Conservation (phyloP, 805 yeast species). For the Ogataea henricii region DNA sequence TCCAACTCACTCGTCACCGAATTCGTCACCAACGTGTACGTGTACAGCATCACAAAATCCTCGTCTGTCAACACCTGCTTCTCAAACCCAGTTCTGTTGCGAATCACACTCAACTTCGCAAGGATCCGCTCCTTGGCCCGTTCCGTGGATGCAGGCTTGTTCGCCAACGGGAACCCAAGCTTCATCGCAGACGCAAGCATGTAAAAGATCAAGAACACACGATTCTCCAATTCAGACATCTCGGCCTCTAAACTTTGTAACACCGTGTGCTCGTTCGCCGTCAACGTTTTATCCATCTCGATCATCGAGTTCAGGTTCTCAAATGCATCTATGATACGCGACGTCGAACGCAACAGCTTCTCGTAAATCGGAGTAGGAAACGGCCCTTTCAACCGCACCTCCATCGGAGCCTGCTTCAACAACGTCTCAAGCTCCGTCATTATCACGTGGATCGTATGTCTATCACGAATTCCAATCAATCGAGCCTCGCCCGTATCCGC, state of each 20-base stretch:
- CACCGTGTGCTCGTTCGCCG: constrained; percentile 55
- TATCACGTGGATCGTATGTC: constrained; percentile 48
- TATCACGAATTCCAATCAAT: constrained; percentile 47
- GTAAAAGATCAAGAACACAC: constrained; percentile 75
- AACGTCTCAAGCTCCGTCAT: constrained; percentile 61
- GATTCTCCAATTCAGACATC: constrained; percentile 66
- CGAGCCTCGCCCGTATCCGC: constrained; percentile 23
- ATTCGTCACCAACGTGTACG: constrained; percentile 71
- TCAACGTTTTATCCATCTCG: constrained; percentile 57
- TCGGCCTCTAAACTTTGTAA: constrained; percentile 56
- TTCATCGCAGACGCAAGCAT: constrained; percentile 76
- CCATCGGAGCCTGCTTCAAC: constrained; percentile 72
- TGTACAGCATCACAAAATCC: constrained; percentile 75
- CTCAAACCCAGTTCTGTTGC: constrained; percentile 39
- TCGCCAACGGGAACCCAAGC: constrained; percentile 76
- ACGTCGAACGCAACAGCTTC: constrained; percentile 54
- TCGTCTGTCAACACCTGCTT: constrained; percentile 51
- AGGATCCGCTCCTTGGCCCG: constrained; percentile 72
- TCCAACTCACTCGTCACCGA: constrained; percentile 67
- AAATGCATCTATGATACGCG: constrained; percentile 68
- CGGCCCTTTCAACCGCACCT: constrained; percentile 70
- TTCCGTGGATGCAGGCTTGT: constrained; percentile 73
- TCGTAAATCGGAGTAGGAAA: constrained; percentile 60
- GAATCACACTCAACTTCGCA: constrained; percentile 60
- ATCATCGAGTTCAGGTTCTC: constrained; percentile 74